These are phyloP conservation scores for Pinguiococcus pyrenoidosus DNA, from an alignment of 108 stramenopile species.

Conservation along the genomic window DNA sequence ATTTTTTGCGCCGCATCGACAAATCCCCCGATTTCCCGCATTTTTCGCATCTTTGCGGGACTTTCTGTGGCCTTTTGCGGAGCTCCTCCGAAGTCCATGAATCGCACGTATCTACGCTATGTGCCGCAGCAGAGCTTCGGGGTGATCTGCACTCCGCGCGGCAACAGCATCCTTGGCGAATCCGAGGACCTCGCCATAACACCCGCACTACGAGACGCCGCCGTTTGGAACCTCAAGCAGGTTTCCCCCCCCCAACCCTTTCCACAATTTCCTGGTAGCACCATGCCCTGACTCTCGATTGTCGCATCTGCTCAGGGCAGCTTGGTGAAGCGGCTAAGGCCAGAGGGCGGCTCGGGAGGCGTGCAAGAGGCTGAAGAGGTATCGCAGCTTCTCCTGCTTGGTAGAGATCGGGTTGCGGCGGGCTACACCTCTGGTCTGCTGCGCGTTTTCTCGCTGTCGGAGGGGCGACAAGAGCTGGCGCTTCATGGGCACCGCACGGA, in stretches of 20 bases:
- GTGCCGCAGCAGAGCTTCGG: constrained; percentile 27
- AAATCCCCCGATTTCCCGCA: too few species aligned
- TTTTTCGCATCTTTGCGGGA: too few species aligned
- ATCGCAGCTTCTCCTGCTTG: neutral
- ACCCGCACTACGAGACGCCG: constrained; percentile 35
- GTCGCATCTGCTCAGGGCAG: neutral
- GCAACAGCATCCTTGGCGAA: constrained; percentile 21
- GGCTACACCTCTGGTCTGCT: constrained; percentile 18
- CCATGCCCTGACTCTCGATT: neutral
- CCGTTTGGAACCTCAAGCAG: constrained; percentile 34
- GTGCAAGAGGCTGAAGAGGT: neutral
- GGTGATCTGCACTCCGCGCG: constrained; percentile 27
- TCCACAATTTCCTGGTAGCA: neutral
- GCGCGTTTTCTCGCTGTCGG: constrained; percentile 9
- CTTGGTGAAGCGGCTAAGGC: neutral
- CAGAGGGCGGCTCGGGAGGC: neutral
- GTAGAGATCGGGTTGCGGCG: constrained; percentile 7
- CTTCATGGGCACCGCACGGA: constrained; percentile 28
- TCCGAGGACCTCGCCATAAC: constrained; percentile 24
- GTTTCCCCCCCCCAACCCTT: constrained; percentile 16
- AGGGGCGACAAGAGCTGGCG: constrained; percentile 15
- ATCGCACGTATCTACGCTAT: constrained; percentile 43
- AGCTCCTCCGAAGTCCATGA: constrained; percentile 5
- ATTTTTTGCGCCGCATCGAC: too few species aligned
- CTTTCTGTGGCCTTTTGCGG: too few species aligned